A percentile compares a stretch with the other conserved stretches of the same genome.
Conservation (phyloP, 352 stramenopile genomes). For the Globisporangium orthogonon region DNA sequence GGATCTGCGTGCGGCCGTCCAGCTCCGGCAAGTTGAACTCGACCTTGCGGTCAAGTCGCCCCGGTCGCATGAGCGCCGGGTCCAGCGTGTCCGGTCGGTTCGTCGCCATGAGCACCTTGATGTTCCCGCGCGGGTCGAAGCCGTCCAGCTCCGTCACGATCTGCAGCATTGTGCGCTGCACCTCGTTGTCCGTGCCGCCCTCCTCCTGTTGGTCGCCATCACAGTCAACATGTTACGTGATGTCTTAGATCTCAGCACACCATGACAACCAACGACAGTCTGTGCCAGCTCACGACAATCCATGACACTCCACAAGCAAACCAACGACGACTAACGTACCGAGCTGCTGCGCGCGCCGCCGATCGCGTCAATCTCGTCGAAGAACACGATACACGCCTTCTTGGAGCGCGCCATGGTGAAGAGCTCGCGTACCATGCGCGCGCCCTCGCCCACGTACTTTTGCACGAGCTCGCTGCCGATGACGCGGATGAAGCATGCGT, state of each 20-base stretch:
- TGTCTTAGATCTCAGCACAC: no score
- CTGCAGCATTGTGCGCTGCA: constrained; percentile 99
- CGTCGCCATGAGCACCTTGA: constrained; percentile 98
- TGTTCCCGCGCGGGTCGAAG: constrained; percentile 98
- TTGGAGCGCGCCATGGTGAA: constrained; percentile 99
- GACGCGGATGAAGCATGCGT: constrained; percentile 99
- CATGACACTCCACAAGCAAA: background rate
- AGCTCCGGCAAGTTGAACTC: constrained; percentile 99
- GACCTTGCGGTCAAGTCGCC: constrained; percentile 98
- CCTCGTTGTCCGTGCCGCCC: constrained; percentile 97
- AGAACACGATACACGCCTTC: constrained; percentile 98
- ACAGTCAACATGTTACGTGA: background rate
- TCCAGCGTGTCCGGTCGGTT: constrained; percentile 97
- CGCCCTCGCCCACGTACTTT: constrained; percentile 99
- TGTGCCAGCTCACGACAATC: background rate
- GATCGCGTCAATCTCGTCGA: constrained; percentile 99
- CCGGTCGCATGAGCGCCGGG: constrained; percentile 93
- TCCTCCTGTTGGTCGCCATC: constrained; percentile 52
- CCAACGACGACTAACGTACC: constrained; percentile 14
- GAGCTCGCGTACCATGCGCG: constrained; percentile 99
- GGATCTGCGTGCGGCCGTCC: constrained; percentile 97
- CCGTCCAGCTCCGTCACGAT: constrained; percentile 99
- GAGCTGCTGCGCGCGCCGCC: constrained; percentile 86
- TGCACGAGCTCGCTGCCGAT: constrained; percentile 99
- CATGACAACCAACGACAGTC: no score